Conservation (phyloP, 257 asterid species). For the Ajuga chamaepitys region DNA sequence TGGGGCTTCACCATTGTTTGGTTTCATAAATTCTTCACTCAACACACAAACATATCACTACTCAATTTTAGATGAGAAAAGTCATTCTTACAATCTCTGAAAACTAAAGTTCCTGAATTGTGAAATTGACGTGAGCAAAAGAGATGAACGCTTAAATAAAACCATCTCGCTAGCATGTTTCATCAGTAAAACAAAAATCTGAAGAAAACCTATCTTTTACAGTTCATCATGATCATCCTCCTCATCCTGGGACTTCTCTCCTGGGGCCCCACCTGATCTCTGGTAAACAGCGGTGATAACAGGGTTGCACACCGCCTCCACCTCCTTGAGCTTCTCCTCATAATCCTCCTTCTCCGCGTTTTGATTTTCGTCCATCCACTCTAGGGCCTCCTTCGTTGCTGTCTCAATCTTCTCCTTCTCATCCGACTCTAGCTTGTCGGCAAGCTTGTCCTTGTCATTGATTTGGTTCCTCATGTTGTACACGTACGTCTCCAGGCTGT, state of each 20-base stretch:
- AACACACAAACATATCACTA: too few species aligned
- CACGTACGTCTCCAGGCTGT: conserved; percentile 75
- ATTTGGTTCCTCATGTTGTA: conserved; percentile 98
- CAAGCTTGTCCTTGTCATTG: conserved; percentile 88
- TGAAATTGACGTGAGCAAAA: too few species aligned
- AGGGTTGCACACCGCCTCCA: conserved; percentile 87
- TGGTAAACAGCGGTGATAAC: conserved; percentile 87
- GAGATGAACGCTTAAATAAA: too few species aligned
- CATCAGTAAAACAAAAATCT: conserved; percentile 1
- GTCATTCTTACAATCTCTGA: too few species aligned
- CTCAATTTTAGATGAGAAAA: too few species aligned
- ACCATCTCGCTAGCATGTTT: conserved; percentile 8
- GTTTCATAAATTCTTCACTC: too few species aligned
- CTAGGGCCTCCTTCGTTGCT: conserved; percentile 84
- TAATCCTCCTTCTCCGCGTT: conserved; percentile 78
- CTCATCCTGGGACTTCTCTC: conserved; percentile 43
- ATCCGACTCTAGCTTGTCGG: conserved; percentile 72
- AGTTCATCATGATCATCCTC: conserved; percentile 73
- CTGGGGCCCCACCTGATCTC: conserved; percentile 84
- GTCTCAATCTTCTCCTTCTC: conserved; percentile 96
- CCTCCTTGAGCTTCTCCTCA: conserved; percentile 95
- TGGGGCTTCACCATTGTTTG: too few species aligned
- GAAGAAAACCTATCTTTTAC: conserved; percentile 8
- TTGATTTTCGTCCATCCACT: conserved; percentile 95
- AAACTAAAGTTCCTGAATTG: too few species aligned